Evolutionary conservation across 2,329 filamentous ascomycete genomes (phyloP).

Genomic region (Cytospora mali): DNA sequence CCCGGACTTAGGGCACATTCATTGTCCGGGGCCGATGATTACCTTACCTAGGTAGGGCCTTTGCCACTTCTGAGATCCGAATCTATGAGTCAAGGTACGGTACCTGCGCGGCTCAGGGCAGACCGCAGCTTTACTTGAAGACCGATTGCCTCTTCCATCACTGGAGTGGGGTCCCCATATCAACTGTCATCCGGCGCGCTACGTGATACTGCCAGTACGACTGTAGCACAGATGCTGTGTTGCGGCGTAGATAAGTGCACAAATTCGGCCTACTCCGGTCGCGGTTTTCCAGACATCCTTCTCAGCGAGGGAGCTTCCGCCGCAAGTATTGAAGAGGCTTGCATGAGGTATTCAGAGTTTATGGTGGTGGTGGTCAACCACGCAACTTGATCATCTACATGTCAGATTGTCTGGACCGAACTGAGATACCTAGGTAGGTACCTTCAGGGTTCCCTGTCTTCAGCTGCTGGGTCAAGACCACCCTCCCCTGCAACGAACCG

Average conservation of each 20-base stretch:
- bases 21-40: background rate
- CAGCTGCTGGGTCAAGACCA: background rate
- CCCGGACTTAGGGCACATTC: background rate
- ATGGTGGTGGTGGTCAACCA: background rate
- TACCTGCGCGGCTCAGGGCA: background rate
- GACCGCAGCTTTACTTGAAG: background rate
- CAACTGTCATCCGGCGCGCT: conserved; percentile 7
- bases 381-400: background rate
- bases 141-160: background rate
- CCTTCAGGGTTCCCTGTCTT: background rate
- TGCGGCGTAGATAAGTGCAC: background rate
- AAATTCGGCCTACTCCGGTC: too few relatives aligned
- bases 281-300: background rate
- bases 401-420: background rate
- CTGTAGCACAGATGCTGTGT: conserved; percentile 3
- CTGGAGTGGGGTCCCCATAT: conserved; percentile 8
- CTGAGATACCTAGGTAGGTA: background rate
- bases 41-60: background rate
- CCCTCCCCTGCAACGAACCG: too few relatives aligned
- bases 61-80: background rate
- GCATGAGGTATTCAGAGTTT: background rate
- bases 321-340: background rate
- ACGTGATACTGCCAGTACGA: conserved; percentile 7
- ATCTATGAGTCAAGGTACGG: background rate
- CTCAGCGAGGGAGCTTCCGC: background rate